Conservation (phyloP, 2,329 filamentous ascomycete species). For the Emmonsia crescens region DNA sequence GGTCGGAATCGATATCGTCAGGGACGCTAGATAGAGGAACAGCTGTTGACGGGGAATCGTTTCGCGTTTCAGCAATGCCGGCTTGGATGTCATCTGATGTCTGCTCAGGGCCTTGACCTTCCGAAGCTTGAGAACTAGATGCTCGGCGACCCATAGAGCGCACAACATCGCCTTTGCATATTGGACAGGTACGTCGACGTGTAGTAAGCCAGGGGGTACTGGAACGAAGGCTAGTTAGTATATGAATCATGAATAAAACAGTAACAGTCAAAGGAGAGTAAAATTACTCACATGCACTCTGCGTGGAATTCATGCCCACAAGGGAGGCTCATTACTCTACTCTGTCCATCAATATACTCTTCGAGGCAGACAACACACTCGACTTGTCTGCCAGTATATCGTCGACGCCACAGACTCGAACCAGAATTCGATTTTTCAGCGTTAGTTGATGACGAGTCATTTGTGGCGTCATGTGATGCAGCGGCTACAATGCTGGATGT, state of each 20-base stretch:
- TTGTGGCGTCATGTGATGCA: slow-evolving; percentile 14
- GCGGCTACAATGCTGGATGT: slow-evolving; percentile 22
- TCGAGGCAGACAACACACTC: slow-evolving; percentile 96
- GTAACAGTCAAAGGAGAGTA: background rate
- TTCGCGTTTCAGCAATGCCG: slow-evolving; percentile 35
- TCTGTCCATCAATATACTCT: slow-evolving; percentile 90
- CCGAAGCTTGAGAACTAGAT: slow-evolving; percentile 2
- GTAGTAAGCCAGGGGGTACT: slow-evolving; percentile 97
- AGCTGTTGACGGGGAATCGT: slow-evolving; percentile 41
- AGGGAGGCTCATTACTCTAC: slow-evolving; percentile 89
- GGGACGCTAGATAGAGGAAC: slow-evolving; percentile 33
- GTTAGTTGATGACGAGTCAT: slow-evolving; percentile 1
- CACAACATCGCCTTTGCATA: slow-evolving; percentile 96
- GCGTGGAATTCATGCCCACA: slow-evolving; percentile 97
- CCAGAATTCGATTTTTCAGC: slow-evolving; percentile 38
- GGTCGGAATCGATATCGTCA: slow-evolving; percentile 30
- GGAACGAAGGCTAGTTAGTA: background rate
- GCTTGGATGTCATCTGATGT: slow-evolving; percentile 36
- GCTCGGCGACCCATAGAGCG: slow-evolving; percentile 32
- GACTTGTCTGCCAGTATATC: slow-evolving; percentile 55
- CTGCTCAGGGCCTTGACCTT: slow-evolving; percentile 28
- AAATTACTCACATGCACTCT: slow-evolving; percentile 82
- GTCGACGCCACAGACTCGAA: slow-evolving; percentile 38
- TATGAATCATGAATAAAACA: background rate
- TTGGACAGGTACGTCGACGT: slow-evolving; percentile 89